A percentile compares a stretch with the other conserved stretches of the same genome.
Conservation (phyloP, 495 filamentous ascomycete genomes). For the Penicillium verhagenii region DNA sequence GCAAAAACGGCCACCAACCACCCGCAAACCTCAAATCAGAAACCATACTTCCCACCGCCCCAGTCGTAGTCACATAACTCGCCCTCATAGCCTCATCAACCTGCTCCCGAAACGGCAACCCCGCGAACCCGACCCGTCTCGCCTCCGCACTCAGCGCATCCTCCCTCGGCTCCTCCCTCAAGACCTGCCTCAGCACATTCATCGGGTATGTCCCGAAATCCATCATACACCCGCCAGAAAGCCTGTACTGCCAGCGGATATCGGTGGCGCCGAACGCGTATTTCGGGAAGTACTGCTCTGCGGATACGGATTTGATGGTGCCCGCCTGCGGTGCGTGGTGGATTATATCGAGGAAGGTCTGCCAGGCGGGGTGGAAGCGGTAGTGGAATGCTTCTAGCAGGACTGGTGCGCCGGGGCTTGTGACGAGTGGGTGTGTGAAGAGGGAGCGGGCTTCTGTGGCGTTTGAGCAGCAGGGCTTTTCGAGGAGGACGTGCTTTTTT, state of each 20-base stretch:
- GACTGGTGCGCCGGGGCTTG: constrained; percentile 29
- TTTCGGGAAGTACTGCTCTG: constrained; percentile 15
- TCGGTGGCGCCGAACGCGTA: constrained; percentile 32
- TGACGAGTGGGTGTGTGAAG: constrained; percentile 34
- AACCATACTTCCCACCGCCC: constrained; percentile 38
- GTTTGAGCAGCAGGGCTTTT: constrained; percentile 48
- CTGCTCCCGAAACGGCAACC: no score
- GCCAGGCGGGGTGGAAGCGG: constrained; percentile 56
- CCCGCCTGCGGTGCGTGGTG: constrained; percentile 23
- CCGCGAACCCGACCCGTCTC: no score
- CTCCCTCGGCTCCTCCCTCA: constrained; percentile 29
- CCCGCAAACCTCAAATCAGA: constrained; percentile 26
- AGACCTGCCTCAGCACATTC: constrained; percentile 39
- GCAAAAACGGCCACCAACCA: constrained; percentile 13
- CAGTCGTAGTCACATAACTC: constrained; percentile 42
- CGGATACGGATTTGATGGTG: constrained; percentile 4
- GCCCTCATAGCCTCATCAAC: constrained; percentile 42
- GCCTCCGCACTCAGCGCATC: constrained; percentile 1
- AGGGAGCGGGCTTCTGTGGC: constrained; percentile 35
- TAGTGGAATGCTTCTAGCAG: constrained; percentile 62
- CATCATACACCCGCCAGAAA: constrained; percentile 59
- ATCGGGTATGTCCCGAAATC: constrained; percentile 55
- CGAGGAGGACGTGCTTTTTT: constrained; percentile 50
- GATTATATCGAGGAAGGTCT: constrained; percentile 44
- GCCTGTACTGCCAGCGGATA: constrained; percentile 55